These are phyloP conservation scores for Paspalum vaginatum DNA, from an alignment of 176 grass and related monocot genomes.

Conservation along the genomic window DNA sequence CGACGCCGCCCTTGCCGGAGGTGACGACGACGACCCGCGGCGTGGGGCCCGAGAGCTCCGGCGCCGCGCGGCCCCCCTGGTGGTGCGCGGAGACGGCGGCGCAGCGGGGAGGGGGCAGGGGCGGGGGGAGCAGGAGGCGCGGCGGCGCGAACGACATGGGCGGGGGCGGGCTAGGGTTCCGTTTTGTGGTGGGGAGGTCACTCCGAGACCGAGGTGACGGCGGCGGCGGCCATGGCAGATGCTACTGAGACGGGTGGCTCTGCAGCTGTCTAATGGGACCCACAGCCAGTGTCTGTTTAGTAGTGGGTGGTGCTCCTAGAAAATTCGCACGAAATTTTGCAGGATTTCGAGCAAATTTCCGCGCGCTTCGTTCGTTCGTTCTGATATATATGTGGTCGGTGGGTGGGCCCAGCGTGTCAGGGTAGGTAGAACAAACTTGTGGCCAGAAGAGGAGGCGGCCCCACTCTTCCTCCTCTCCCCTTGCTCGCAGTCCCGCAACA, in stretches of 20 bases:
- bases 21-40: conserved; percentile 90
- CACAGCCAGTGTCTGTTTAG: too few species aligned
- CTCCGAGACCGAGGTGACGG: not conserved
- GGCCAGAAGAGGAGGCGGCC: conserved; percentile 5
- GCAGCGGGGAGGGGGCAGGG: not conserved
- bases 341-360: not conserved
- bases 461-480: too few species aligned
- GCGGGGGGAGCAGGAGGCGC: conserved; percentile 14
- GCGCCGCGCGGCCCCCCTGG: conserved; percentile 42
- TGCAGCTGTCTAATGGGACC: too few species aligned
- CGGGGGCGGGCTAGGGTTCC: conserved; percentile 33
- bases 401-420: not conserved
- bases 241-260: not conserved
- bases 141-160: conserved; percentile 47
- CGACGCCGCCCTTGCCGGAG: conserved; percentile 93
- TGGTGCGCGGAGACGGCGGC: conserved; percentile 23
- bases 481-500: too few species aligned
- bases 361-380: too few species aligned
- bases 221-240: conserved; percentile 31
- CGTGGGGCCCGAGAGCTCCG: conserved; percentile 76
- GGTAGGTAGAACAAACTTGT: conserved; percentile 12
- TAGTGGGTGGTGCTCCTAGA: too few species aligned
- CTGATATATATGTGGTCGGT: too few species aligned
- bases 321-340: too few species aligned
- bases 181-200: not conserved